Evolutionary conservation across 192 early-diverging fungal species (phyloP), one percentile per base, ranked within the genome.

Genomic region (Backusella luteola): DNA sequence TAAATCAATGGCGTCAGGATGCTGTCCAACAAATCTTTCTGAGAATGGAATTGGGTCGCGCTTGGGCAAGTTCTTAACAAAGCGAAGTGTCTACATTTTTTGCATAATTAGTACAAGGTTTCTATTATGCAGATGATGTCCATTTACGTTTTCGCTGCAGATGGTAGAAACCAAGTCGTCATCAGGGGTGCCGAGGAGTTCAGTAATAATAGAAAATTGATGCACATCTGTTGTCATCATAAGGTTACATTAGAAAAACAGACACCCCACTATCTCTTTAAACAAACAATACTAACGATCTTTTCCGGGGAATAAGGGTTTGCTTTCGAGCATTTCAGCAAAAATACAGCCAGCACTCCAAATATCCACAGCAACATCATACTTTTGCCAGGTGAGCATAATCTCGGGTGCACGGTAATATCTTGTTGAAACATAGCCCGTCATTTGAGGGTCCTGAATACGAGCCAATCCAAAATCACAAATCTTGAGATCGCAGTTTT

Each of bases 401-500:
- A 99, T 98, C 75, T 99, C 97, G 38, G 97, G 97, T 12, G 97
- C 96, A 75, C 97, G 92, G 80, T 99, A 99, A 85, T 98, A 98
- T 44, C 97, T 88, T 15, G 97, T 98, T 8, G 96, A 96, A 23
- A 98, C 97, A 84, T 99, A 99, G 34, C 96, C 96, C 26, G 96
- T 98, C 96, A 98, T 98, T 81, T 96, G 94, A 74, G 93, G 91
- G 76, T 97, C 96, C 75, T 96, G 94, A 53, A 97, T 91, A 75
- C 97, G 92, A 4, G 97, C 97, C 59, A 99, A 83, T 4, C 97
- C 97, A 83, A 99, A 97, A 84, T 99, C 97, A 84, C 96, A 98
- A 78, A 99, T 99, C 88, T 96, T 99, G 44, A 99, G 88, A 81
- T 99, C 97, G 79, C 97, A 97, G 85, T 99, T 97, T 77, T 97